Percentiles rank a stretch among this genome's conserved stretches.
Conservation (phyloP, 2,329 filamentous ascomycete species). For the Arthrocladium fulminans region DNA sequence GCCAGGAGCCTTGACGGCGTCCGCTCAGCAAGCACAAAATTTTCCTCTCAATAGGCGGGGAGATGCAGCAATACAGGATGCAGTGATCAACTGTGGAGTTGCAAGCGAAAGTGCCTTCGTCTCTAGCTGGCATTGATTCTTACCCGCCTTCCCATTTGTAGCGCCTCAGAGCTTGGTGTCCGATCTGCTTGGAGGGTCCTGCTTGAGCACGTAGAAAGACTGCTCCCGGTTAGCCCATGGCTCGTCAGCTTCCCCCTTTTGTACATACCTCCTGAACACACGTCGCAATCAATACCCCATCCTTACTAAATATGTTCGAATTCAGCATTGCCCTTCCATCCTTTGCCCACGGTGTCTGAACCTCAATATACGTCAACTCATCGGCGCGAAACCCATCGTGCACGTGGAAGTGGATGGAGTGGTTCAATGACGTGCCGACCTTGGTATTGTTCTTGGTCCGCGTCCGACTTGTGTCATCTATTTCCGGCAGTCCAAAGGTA, state of each 20-base stretch:
- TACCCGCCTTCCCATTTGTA: too few species aligned
- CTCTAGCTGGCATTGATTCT: too few species aligned
- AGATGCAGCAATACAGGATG: too few species aligned
- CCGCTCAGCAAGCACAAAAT: too few species aligned
- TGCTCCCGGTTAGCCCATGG: constrained; percentile 3
- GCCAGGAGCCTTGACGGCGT: too few species aligned
- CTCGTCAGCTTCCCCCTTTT: not conserved
- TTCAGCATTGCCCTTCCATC: constrained; percentile 20
- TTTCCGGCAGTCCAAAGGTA: constrained; percentile 10
- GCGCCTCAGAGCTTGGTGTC: constrained; percentile 1
- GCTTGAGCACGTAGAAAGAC: constrained; percentile 22
- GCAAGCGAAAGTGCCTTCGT: too few species aligned
- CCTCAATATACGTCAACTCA: constrained; percentile 19
- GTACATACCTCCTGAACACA: constrained; percentile 20
- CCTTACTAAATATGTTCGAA: constrained; percentile 17
- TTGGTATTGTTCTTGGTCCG: constrained; percentile 11
- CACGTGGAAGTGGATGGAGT: constrained; percentile 20
- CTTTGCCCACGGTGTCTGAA: constrained; percentile 18
- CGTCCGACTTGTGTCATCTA: constrained; percentile 15
- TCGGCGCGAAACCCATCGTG: constrained; percentile 21
- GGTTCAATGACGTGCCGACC: constrained; percentile 22
- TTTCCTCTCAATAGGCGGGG: too few species aligned
- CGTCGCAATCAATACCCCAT: constrained; percentile 18
- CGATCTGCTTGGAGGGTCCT: constrained; percentile 2
- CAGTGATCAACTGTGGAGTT: too few species aligned